Evolutionary conservation across 768 basidiomycete genomes (phyloP).

Genomic region (Termitomyces sp.): DNA sequence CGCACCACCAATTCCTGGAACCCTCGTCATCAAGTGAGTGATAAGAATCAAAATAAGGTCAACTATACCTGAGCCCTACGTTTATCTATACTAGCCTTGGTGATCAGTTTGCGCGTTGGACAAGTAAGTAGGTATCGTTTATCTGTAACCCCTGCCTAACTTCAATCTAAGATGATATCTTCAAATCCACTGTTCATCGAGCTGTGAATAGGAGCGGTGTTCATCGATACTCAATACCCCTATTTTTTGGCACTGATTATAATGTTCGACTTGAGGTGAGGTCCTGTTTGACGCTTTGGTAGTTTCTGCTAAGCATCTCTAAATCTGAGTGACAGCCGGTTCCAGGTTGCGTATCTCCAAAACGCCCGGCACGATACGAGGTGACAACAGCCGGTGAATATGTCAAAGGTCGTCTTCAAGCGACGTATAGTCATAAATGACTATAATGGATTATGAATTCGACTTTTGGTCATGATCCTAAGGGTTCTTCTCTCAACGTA

Average conservation of each 20-base stretch:
- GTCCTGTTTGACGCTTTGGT: not conserved
- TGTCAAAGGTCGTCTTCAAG: constrained; percentile 68
- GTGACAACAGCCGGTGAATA: constrained; percentile 80
- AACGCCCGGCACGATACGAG: constrained; percentile 57
- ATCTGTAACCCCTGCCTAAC: not conserved
- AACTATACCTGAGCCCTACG: not conserved
- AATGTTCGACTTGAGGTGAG: constrained; percentile 75
- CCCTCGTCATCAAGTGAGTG: constrained; percentile 81
- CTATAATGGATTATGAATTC: not conserved
- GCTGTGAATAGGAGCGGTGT: constrained; percentile 74
- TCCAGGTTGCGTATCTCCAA: constrained; percentile 44
- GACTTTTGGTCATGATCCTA: not conserved
- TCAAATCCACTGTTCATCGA: constrained; percentile 88
- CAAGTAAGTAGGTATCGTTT: constrained; percentile 46
- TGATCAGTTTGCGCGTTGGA: constrained; percentile 87
- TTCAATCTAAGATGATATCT: constrained; percentile 67
- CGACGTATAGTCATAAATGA: constrained; percentile 45
- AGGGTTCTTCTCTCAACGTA: not conserved
- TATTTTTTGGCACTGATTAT: constrained; percentile 91
- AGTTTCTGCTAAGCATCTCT: not conserved
- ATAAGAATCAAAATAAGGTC: not conserved
- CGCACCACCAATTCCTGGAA: constrained; percentile 74
- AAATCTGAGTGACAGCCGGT: constrained; percentile 38
- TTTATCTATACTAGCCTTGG: constrained; percentile 49
- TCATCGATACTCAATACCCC: constrained; percentile 78